These are phyloP conservation scores for Plasmodiophora brassicae DNA, from an alignment of 208 protist genomes.

Conservation along the genomic window DNA sequence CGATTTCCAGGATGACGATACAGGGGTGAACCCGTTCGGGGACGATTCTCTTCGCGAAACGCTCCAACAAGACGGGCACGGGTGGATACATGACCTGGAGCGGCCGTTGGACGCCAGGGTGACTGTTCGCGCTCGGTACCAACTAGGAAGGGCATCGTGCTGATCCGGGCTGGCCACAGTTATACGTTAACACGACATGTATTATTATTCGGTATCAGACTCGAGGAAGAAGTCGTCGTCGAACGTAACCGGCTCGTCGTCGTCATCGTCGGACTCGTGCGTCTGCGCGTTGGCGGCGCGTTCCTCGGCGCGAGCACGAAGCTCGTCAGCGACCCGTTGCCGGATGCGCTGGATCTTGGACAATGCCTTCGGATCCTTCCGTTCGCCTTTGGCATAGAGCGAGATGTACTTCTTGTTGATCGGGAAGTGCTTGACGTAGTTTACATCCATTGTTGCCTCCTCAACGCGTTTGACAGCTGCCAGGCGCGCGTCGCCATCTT, in stretches of 20 bases:
- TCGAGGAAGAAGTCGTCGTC: not conserved
- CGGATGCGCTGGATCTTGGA: not conserved
- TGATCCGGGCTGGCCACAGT: not conserved
- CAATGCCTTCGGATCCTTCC: not conserved
- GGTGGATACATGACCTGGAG: not conserved
- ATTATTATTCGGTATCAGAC: not conserved
- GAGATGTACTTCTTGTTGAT: constrained; percentile 1
- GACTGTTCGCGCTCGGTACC: not conserved
- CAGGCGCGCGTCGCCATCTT: not conserved
- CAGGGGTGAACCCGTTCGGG: not conserved
- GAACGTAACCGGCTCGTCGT: not conserved
- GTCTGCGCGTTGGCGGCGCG: not conserved
- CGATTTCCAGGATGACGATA: too few relatives aligned
- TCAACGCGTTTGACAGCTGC: not conserved
- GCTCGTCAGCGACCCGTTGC: not conserved
- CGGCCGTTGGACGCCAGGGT: not conserved
- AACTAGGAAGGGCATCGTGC: not conserved
- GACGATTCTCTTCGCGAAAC: not conserved
- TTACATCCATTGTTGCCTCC: not conserved
- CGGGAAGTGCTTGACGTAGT: not conserved
- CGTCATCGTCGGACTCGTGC: not conserved
- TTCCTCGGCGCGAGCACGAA: not conserved
- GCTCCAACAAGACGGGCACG: not conserved
- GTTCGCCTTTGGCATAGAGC: not conserved
- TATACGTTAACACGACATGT: not conserved